Percentiles rank a stretch among this genome's conserved stretches.
phyloP scores from a whole-genome alignment of 805 yeast species.

The Pichia cabralensis region DNA sequence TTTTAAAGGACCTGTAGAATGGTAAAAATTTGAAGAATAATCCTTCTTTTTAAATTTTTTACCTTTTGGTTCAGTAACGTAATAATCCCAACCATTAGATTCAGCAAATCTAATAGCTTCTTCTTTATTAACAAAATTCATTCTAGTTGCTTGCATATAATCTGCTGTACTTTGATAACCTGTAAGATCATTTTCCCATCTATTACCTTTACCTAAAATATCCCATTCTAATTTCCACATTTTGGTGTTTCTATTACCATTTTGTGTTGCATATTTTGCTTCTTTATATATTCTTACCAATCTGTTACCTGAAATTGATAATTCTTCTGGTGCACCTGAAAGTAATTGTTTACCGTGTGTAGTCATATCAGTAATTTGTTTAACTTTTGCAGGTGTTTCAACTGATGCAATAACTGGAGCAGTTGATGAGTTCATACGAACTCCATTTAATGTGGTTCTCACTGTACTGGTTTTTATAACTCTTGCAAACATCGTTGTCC shows the following conservation, averaged over 20 bases:
- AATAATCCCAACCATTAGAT: constrained; percentile 80
- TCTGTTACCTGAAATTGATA: constrained; percentile 39
- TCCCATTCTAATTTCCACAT: constrained; percentile 83
- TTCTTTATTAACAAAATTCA: constrained; percentile 66
- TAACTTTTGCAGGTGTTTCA: constrained; percentile 11
- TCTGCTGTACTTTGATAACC: constrained; percentile 78
- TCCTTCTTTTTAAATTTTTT: constrained; percentile 68
- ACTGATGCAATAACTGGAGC: constrained; percentile 10
- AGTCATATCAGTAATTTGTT: constrained; percentile 12
- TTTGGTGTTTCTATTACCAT: constrained; percentile 44
- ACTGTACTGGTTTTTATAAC: constrained; percentile 1
- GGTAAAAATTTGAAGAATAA: constrained; percentile 62
- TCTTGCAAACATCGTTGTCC: constrained; percentile 7
- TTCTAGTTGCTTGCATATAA: constrained; percentile 69
- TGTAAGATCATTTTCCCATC: constrained; percentile 86
- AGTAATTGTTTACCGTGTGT: constrained; percentile 41
- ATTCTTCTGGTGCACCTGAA: constrained; percentile 70
- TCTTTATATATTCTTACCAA: constrained; percentile 70
- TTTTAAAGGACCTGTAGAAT: constrained; percentile 61
- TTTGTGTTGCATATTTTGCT: constrained; percentile 74
- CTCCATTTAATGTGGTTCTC: neutral
- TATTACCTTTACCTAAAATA: constrained; percentile 58
- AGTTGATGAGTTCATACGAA: constrained; percentile 8
- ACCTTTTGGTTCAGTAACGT: constrained; percentile 70
- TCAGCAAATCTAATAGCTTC: constrained; percentile 65